These are phyloP conservation scores for Boechera retrofracta DNA, from an alignment of 345 rosid species.

Conservation along the genomic window DNA sequence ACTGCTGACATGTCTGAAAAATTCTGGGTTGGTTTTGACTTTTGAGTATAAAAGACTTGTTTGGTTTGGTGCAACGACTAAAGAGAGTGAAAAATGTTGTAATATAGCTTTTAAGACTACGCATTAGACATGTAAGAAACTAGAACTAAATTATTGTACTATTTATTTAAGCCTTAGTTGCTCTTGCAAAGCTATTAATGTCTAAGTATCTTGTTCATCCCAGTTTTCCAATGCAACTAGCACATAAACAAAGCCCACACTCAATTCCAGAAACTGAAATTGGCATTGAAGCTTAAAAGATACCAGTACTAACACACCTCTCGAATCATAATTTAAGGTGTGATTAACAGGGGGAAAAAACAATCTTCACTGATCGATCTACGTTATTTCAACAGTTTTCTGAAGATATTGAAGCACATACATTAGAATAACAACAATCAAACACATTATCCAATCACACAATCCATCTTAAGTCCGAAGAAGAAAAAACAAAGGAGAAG, in stretches of 20 bases:
- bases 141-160: neutral
- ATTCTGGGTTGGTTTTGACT: neutral
- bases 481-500: neutral
- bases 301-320: neutral
- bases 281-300: conserved; percentile 1
- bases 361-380: too few species aligned
- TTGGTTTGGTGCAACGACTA: neutral
- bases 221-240: neutral
- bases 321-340: neutral
- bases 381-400: too few species aligned
- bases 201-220: conserved; percentile 1
- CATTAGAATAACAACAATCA: neutral
- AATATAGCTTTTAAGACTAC: conserved; percentile 4
- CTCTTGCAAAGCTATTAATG: neutral
- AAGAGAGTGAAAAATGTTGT: conserved; percentile 21
- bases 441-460: neutral
- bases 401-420: neutral
- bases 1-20: neutral
- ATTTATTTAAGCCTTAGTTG: conserved; percentile 1
- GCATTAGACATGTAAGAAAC: conserved; percentile 20
- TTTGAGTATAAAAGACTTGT: conserved; percentile 21
- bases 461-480: neutral
- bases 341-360: too few species aligned
- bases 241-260: neutral
- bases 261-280: neutral